Conservation (phyloP, 495 filamentous ascomycete species). For the Trichocladium uniseriatum region DNA sequence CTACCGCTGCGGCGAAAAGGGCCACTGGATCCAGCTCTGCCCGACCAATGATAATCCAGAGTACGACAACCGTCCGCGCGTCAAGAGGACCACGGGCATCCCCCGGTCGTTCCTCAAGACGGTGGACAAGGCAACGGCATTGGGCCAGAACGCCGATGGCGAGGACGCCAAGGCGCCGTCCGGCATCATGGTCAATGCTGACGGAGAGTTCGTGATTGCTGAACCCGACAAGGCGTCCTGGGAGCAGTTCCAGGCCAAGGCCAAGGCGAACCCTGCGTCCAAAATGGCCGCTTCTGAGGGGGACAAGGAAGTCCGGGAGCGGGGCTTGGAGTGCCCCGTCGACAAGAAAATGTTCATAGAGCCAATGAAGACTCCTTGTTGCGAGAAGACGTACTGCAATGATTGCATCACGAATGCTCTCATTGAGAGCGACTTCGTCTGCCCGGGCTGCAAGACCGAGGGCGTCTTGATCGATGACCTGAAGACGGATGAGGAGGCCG, state of each 20-base stretch:
- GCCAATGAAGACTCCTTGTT: constrained; percentile 97
- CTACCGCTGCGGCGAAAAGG: constrained; percentile 96
- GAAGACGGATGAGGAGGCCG: constrained; percentile 64
- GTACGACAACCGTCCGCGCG: constrained; percentile 79
- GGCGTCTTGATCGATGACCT: constrained; percentile 91
- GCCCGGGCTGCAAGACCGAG: constrained; percentile 81
- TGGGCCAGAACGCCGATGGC: constrained; percentile 62
- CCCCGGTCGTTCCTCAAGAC: constrained; percentile 87
- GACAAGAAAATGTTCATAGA: constrained; percentile 95
- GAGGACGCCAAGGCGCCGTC: constrained; percentile 67
- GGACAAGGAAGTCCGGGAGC: constrained; percentile 70
- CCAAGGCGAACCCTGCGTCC: constrained; percentile 71
- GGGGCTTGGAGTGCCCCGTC: constrained; percentile 83
- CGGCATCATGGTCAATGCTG: constrained; percentile 92
- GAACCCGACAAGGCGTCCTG: constrained; percentile 90
- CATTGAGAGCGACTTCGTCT: constrained; percentile 94
- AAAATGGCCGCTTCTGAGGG: constrained; percentile 59
- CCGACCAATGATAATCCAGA: constrained; percentile 96
- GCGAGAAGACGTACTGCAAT: constrained; percentile 93
- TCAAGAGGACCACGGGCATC: constrained; percentile 94
- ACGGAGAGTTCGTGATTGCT: constrained; percentile 93
- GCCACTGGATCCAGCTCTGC: constrained; percentile 96
- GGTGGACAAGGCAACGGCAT: constrained; percentile 75
- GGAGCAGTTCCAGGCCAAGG: constrained; percentile 92
- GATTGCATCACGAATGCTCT: constrained; percentile 97